Conservation (phyloP, 768 basidiomycete genomes). For the Austroboletus festivus region DNA sequence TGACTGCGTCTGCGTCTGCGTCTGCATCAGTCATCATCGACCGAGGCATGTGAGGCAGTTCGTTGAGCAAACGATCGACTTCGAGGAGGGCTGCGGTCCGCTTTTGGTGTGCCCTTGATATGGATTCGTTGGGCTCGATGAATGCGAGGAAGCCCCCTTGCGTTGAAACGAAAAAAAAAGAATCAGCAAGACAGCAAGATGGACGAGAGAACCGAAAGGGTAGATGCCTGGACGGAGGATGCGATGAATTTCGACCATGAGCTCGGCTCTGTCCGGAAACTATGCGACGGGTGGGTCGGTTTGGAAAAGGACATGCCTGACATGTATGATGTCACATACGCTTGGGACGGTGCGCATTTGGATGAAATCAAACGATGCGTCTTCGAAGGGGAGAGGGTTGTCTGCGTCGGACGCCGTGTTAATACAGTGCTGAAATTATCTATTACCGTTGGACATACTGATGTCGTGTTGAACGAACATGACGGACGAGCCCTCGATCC, state of each 20-base stretch:
- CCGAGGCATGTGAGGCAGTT: constrained; percentile 4
- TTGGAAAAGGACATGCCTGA: not conserved
- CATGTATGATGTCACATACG: too few relatives aligned
- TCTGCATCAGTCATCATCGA: not conserved
- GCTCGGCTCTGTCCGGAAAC: constrained; percentile 1
- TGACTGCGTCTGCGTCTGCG: too few relatives aligned
- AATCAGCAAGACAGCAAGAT: not conserved
- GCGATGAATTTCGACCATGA: constrained; percentile 4
- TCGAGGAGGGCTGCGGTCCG: constrained; percentile 1
- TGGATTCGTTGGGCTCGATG: constrained; percentile 4
- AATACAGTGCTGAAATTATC: not conserved
- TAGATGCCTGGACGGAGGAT: constrained; percentile 3
- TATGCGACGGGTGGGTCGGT: not conserved
- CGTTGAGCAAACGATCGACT: constrained; percentile 5
- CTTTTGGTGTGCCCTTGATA: not conserved
- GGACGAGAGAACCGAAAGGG: not conserved
- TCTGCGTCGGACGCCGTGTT: not conserved
- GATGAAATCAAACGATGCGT: constrained; percentile 9
- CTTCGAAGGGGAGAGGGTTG: constrained; percentile 4
- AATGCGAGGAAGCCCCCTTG: constrained; percentile 3
- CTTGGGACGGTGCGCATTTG: constrained; percentile 12
- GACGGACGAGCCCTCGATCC: not conserved
- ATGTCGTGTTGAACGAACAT: constrained; percentile 3
- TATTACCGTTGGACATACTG: not conserved
- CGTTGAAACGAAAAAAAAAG: too few relatives aligned